Evolutionary conservation across 495 filamentous ascomycete species (phyloP), one percentile per base, ranked within the genome.

Genomic region (Mytilinidion resinicola): DNA sequence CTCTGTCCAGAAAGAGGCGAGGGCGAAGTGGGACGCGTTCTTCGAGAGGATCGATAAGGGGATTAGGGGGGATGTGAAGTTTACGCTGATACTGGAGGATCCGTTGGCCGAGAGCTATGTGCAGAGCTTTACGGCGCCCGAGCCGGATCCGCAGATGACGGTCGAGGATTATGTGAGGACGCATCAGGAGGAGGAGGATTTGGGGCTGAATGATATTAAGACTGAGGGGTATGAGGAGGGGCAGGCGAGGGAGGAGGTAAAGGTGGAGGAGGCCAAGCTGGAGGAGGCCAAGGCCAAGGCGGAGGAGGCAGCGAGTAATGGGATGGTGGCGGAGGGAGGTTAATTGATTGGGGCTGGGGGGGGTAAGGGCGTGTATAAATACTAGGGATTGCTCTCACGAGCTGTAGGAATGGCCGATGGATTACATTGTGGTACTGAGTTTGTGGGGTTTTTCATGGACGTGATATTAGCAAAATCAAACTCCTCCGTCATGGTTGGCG

Each of bases 131-230:
- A 83, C 83, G 36, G 79, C 81, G 15, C 80, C 81, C 12, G 83
- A 86, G 54, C 79, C 81, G 12, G 93, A 98, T 66, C 82, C 83
- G 10, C 86, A 96, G 76, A 82, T 98, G 65, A 82, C 76, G 17
- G 79, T 81, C 3, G 90, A 90, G 70, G 91, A 96, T 37, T 96
- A 97, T 68, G 83, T 86, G 47, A 80, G 93, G 59, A 95, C 91
- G 0, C 83, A 84, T 0, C 85, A 96, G 71, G 95, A 97, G 70
- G 85, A 93, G 69, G 95, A 97, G 62, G 86, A 96, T 36, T 75
- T 98, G 19, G 93, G 93, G 0, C 74, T 97, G 62, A 81, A 72
- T 41, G 92, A 97, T 67, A 97, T 98, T 84, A 95, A 91, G 78
- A 86, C 85, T 0, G 90, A 96, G 68, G 84, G 82, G 0, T 96